These are phyloP conservation scores for Anthracocystis walkeri DNA, from an alignment of 1,284 basidiomycete species.

Conservation along the genomic window DNA sequence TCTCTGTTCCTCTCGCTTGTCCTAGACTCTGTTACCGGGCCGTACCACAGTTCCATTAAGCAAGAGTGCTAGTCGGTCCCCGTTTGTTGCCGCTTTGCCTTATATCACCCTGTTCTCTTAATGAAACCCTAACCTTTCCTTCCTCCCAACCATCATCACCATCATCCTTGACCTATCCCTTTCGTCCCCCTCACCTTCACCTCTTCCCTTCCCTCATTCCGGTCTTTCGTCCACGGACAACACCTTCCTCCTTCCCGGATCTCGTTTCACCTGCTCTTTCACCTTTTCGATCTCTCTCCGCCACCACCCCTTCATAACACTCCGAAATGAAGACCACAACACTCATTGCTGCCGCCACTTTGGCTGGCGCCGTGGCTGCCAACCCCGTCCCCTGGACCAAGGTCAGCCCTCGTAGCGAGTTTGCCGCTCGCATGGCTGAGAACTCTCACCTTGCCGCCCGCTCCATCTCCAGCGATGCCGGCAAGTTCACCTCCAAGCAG, in stretches of 20 bases:
- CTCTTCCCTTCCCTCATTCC: not conserved
- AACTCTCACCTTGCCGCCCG: constrained; percentile 40
- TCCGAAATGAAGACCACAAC: constrained; percentile 46
- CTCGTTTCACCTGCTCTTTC: not conserved
- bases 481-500: constrained; percentile 31
- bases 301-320: not conserved
- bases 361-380: constrained; percentile 38
- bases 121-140: too few relatives aligned
- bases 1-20: not conserved
- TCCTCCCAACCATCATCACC: not conserved
- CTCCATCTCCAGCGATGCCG: constrained; percentile 43
- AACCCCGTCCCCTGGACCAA: constrained; percentile 51
- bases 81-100: constrained; percentile 1
- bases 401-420: constrained; percentile 41
- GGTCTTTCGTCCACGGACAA: not conserved
- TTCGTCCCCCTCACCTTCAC: not conserved
- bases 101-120: not conserved
- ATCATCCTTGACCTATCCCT: not conserved
- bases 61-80: not conserved
- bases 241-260: not conserved
- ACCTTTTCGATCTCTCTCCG: not conserved
- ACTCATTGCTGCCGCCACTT: constrained; percentile 37
- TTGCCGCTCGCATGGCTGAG: constrained; percentile 39
- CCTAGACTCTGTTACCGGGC: not conserved
- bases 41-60: not conserved